Base-by-base conservation (phyloP, 345 rosid genomes). In the Arabidopsis suecica region DNA sequence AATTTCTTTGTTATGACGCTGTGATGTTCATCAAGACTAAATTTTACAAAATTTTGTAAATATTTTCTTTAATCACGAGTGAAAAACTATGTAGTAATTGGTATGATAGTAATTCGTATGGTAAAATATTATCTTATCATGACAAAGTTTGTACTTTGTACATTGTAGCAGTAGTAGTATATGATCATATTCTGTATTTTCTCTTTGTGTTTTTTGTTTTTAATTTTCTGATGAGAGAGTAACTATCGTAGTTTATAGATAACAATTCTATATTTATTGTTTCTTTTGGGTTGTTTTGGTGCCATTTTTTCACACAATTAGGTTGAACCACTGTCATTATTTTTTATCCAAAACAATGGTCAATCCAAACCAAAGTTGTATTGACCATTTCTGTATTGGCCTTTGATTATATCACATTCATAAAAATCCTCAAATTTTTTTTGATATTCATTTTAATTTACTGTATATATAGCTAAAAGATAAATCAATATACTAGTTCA, bases 271-370 rank as follows among this genome's bases (percentile, higher is more conserved):
- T 16, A 48, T 33, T 10, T 33, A 18, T 23, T 47, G n/a, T 48
- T 65, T 74, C 45, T 12, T 20, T 20, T 20, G 22, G 22, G 1
- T 75, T 28, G 11, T 22, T 68, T 33, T 68, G 53, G 56, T 60
- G 56, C 38, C 63, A 76, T 22, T 40, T 41, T 51, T 41, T 61
- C 48, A 53, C 28, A 20, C 57, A 55, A 32, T 68, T 68, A 61
- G 69, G 74, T 61, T 61, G 34, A 59, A 59, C 51, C 33, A 47
- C 60, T 66, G 66, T 47, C 51, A 25, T 65, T 42, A 11, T 12
- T 36, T 74, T 74, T 5, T 30, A 16, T 37, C 42, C 30, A 9
- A 48, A 9, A 7, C 25, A 28, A 30, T 30, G 54, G 68, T 63
- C 38, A 23, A 65, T 42, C 60, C 60, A 47, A 25, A 11, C 10